Conservation (phyloP, 305 asterid genomes). For the Withania somnifera region DNA sequence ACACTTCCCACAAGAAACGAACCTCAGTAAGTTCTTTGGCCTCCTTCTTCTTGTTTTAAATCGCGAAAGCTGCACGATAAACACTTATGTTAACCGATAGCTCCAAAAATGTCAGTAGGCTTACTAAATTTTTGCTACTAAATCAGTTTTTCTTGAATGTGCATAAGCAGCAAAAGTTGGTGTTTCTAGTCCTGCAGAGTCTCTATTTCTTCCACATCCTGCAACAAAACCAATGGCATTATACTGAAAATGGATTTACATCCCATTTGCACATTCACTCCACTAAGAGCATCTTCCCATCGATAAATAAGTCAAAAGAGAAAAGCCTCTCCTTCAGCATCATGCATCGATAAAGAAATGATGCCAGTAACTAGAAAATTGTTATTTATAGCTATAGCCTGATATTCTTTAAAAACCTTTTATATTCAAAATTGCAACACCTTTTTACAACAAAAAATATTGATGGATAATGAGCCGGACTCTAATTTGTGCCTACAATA, state of each 20-base stretch:
- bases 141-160: not conserved
- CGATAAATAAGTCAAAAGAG: not conserved
- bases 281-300: not conserved
- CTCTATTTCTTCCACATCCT: not conserved
- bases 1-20: conserved; percentile 73
- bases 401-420: not conserved
- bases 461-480: not conserved
- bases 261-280: not conserved
- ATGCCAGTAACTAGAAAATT: not conserved
- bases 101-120: not conserved
- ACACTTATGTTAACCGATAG: not conserved
- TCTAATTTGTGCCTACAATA: not conserved
- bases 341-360: not conserved
- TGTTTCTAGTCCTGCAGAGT: not conserved
- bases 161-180: not conserved
- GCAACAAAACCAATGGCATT: not conserved
- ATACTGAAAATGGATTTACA: not conserved
- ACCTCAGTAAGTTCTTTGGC: conserved; percentile 52
- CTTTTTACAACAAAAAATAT: not conserved
- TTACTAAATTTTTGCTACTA: not conserved
- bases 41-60: conserved; percentile 59
- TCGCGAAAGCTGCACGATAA: conserved; percentile 56
- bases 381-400: not conserved
- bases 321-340: not conserved
- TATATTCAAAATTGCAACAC: not conserved